phyloP scores from a whole-genome alignment of 257 asterid genomes.

The Lycium barbarum region DNA sequence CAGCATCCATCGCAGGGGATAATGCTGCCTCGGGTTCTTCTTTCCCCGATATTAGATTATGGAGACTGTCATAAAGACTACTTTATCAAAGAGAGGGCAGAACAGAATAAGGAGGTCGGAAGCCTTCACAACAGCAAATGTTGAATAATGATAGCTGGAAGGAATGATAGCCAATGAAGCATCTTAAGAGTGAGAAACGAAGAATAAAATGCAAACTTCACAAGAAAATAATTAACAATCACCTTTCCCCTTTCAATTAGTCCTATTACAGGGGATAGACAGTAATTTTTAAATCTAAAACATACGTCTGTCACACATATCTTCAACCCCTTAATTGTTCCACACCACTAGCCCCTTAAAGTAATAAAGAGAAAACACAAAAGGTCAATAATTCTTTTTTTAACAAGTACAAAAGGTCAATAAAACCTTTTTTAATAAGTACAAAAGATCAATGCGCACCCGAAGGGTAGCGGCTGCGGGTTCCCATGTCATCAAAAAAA shows the following conservation, averaged over 20 bases:
- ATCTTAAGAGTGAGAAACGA: constrained; percentile 14
- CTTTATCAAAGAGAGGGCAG: background rate
- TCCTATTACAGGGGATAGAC: background rate
- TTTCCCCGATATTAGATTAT: constrained; percentile 64
- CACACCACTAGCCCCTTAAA: background rate
- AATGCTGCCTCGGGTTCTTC: constrained; percentile 78
- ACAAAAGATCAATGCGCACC: too few species aligned
- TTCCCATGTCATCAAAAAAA: too few species aligned
- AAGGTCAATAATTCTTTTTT: too few species aligned
- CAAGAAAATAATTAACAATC: background rate
- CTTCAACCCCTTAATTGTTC: background rate
- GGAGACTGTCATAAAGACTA: constrained; percentile 10
- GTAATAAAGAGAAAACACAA: background rate
- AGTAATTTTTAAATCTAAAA: background rate
- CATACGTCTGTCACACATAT: background rate
- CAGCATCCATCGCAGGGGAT: constrained; percentile 86
- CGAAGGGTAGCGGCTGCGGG: too few species aligned
- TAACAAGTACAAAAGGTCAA: too few species aligned
- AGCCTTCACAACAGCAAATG: constrained; percentile 3
- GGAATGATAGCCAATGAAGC: background rate
- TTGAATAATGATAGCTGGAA: background rate
- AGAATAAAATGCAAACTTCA: background rate
- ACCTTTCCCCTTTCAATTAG: constrained; percentile 13
- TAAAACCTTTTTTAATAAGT: too few species aligned
- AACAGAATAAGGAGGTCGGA: constrained; percentile 1